A percentile compares a stretch with the other conserved stretches of the same genome.
These are phyloP conservation scores for Paraglomus brasilianum DNA, from an alignment of 192 early-diverging fungal species.

Conservation along the genomic window DNA sequence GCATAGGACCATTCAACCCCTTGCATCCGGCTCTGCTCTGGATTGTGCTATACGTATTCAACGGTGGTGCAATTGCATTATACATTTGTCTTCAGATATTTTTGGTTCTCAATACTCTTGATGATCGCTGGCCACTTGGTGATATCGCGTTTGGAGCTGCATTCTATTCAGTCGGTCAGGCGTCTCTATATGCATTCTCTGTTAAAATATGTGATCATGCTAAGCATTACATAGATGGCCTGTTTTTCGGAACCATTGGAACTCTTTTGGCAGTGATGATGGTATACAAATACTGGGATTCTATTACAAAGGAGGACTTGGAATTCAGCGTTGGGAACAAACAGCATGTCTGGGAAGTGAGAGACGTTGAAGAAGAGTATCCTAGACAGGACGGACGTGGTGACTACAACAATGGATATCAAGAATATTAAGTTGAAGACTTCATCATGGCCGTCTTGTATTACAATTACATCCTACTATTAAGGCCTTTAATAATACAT, in stretches of 20 bases:
- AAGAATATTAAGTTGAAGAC: too few relatives aligned
- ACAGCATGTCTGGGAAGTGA: conserved; percentile 80
- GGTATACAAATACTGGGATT: conserved; percentile 99
- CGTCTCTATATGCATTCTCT: conserved; percentile 80
- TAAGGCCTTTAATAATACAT: too few relatives aligned
- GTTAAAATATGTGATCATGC: conserved; percentile 79
- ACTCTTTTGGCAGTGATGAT: conserved; percentile 95
- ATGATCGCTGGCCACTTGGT: conserved; percentile 95
- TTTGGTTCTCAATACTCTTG: conserved; percentile 91
- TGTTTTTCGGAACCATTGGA: conserved; percentile 94
- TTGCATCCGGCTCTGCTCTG: conserved; percentile 72
- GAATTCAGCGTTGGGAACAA: conserved; percentile 84
- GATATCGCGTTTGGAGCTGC: conserved; percentile 87
- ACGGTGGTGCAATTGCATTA: conserved; percentile 74
- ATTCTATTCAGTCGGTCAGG: conserved; percentile 86
- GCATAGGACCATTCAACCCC: conserved; percentile 60
- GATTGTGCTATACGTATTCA: conserved; percentile 86
- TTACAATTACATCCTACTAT: too few relatives aligned
- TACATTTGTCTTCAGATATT: conserved; percentile 91
- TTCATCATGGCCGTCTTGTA: too few relatives aligned
- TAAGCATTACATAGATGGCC: conserved; percentile 95
- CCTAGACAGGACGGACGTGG: conserved; percentile 27
- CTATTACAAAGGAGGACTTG: conserved; percentile 97
- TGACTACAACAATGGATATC: too few relatives aligned
- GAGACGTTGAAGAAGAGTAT: conserved; percentile 64